Base-by-base conservation (phyloP, 83 land plant genomes). In the Larix sibirica region DNA sequence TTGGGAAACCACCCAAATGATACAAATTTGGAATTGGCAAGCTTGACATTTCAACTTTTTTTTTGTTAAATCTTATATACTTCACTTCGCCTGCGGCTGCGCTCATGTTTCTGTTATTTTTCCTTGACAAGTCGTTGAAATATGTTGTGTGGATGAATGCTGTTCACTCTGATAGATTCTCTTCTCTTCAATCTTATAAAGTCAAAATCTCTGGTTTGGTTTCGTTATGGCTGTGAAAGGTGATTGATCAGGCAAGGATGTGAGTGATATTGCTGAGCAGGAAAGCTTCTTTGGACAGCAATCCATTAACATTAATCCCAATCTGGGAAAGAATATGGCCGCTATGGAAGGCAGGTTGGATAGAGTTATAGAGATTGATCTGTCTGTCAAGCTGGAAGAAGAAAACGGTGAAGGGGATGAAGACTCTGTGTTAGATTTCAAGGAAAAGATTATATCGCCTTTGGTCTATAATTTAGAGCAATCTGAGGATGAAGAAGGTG, bases 361-460 rank as follows among this genome's bases (percentile, higher is more conserved):
- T 16, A 40, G 24, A 71, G 54, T 71, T 71, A 18, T 71, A 18
- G 76, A 38, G 76, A 71, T 71, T 71, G 47, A 71, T 71, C 54
- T 71, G 0, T 71, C 54, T 71, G 54, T 71, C n/a, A 20, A n/a
- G 9, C 18, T 71, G 76, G 76, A 40, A 18, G 76, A 71, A 71
- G 24, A 20, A 9, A 9, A 14, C 6, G 5, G 2, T 2, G 76
- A 71, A 18, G 9, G 9, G n/a, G 4, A 36, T 18, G 23, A 71
- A 16, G 2, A n/a, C 20, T 13, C 10, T 6, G 42, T 31, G n/a
- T 33, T 33, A 33, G 69, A 26, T 4, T 31, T 14, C 20, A 71
- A 36, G 50, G 3, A 71, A 9, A 38, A 70, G 47, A 21, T 16
- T 1, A 8, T 0, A 40, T 18, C 18, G 17, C 31, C 14, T 40